Conservation (phyloP, 305 asterid species). For the Nicotiana rustica region DNA sequence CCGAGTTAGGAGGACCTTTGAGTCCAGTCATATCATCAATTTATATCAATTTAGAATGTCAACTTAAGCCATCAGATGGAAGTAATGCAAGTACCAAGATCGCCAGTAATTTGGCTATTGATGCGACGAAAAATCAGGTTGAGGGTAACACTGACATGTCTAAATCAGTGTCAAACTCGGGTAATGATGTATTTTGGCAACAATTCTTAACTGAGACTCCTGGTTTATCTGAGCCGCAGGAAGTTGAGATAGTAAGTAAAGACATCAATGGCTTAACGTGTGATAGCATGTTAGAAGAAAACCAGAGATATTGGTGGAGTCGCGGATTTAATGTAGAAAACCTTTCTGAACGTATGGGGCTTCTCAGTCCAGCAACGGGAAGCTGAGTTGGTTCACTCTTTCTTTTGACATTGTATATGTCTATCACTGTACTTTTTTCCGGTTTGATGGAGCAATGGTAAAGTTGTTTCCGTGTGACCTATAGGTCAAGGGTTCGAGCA, state of each 20-base stretch:
- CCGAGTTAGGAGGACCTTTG: conserved; percentile 36
- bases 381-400: conserved; percentile 13
- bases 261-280: not conserved
- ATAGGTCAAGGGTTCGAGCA: too few species aligned
- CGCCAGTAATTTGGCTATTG: conserved; percentile 30
- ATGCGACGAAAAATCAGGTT: conserved; percentile 32
- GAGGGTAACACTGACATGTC: conserved; percentile 22
- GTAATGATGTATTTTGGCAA: conserved; percentile 75
- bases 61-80: conserved; percentile 41
- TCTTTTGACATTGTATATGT: not conserved
- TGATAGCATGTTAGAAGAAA: conserved; percentile 2
- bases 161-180: conserved; percentile 44
- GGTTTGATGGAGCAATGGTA: too few species aligned
- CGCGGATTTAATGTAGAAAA: conserved; percentile 43
- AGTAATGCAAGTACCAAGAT: conserved; percentile 51
- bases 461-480: too few species aligned
- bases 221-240: conserved; percentile 41
- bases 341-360: conserved; percentile 46
- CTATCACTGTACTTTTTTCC: not conserved
- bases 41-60: conserved; percentile 41
- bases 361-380: conserved; percentile 43
- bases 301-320: conserved; percentile 27
- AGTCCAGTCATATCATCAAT: conserved; percentile 53
- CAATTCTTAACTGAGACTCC: conserved; percentile 73
- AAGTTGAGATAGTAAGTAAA: conserved; percentile 39